phyloP scores from a whole-genome alignment of 441 rosid genomes.

The Flueggea neowawraea region DNA sequence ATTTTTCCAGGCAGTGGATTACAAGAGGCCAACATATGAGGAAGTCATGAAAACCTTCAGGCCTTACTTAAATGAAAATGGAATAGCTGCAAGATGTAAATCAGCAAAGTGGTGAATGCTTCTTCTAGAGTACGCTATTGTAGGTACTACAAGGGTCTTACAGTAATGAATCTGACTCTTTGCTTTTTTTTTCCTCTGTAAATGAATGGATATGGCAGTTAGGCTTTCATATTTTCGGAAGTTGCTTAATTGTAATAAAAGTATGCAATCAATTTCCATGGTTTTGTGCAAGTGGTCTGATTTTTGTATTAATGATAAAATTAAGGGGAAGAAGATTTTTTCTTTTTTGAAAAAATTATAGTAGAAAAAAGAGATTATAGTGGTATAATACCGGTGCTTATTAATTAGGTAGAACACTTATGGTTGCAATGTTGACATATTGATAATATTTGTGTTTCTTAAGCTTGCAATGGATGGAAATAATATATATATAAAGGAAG shows the following conservation, averaged over 20 bases:
- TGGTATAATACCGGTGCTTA: too few relatives aligned
- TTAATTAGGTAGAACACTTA: too few relatives aligned
- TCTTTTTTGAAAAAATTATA: too few relatives aligned
- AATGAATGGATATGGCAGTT: slow-evolving; percentile 27
- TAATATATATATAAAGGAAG: too few relatives aligned
- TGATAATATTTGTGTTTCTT: too few relatives aligned
- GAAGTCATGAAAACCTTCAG: slow-evolving; percentile 80
- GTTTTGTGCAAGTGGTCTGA: not conserved
- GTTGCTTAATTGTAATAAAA: slow-evolving; percentile 25
- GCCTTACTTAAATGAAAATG: slow-evolving; percentile 49
- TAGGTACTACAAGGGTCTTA: slow-evolving; percentile 14
- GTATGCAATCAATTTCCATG: slow-evolving; percentile 15
- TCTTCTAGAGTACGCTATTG: slow-evolving; percentile 2
- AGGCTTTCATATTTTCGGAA: slow-evolving; percentile 26
- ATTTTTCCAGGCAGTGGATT: slow-evolving; percentile 78
- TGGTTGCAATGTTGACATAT: too few relatives aligned
- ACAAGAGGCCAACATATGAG: slow-evolving; percentile 93
- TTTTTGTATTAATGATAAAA: too few relatives aligned
- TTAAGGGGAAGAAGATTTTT: too few relatives aligned
- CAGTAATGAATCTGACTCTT: slow-evolving; percentile 13
- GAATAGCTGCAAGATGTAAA: slow-evolving; percentile 80
- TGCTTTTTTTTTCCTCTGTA: slow-evolving; percentile 32
- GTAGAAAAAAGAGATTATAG: too few relatives aligned
- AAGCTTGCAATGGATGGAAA: too few relatives aligned
- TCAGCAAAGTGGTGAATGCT: slow-evolving; percentile 77